Conservation (phyloP, 2,329 filamentous ascomycete genomes). For the Drechslera avenae region DNA sequence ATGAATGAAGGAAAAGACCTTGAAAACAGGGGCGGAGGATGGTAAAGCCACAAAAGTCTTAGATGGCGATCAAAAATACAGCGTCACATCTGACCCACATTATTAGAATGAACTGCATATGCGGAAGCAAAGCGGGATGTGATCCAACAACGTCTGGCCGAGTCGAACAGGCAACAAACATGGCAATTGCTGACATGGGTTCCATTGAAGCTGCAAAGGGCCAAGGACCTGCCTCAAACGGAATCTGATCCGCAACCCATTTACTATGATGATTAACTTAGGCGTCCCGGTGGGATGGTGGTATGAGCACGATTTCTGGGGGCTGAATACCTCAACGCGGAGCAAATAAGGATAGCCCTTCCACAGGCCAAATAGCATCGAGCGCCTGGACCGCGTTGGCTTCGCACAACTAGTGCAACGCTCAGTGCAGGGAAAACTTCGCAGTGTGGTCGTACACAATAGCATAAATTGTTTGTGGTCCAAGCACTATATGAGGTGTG, state of each 20-base stretch:
- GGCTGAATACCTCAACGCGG: slow-evolving; percentile 19
- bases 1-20: slow-evolving; percentile 17
- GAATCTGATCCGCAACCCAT: slow-evolving; percentile 27
- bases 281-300: slow-evolving; percentile 21
- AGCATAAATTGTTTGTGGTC: slow-evolving; percentile 6
- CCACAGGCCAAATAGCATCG: not conserved
- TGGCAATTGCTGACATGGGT: slow-evolving; percentile 36
- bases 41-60: no score
- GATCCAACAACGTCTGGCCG: slow-evolving; percentile 25
- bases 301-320: slow-evolving; percentile 25
- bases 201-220: slow-evolving; percentile 25
- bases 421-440: not conserved
- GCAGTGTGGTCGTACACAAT: slow-evolving; percentile 11
- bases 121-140: slow-evolving; percentile 18
- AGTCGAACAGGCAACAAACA: slow-evolving; percentile 20
- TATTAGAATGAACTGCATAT: slow-evolving; percentile 22
- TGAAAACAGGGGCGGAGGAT: slow-evolving; percentile 23
- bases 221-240: slow-evolving; percentile 26
- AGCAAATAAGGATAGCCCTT: slow-evolving; percentile 14
- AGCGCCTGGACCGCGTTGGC: not conserved
- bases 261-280: slow-evolving; percentile 11
- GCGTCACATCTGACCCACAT: slow-evolving; percentile 31
- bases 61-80: slow-evolving; percentile 25
- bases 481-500: slow-evolving; percentile 4
- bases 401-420: not conserved